Conservation (phyloP, 2,329 filamentous ascomycete species). For the Hypoxylon sp. region DNA sequence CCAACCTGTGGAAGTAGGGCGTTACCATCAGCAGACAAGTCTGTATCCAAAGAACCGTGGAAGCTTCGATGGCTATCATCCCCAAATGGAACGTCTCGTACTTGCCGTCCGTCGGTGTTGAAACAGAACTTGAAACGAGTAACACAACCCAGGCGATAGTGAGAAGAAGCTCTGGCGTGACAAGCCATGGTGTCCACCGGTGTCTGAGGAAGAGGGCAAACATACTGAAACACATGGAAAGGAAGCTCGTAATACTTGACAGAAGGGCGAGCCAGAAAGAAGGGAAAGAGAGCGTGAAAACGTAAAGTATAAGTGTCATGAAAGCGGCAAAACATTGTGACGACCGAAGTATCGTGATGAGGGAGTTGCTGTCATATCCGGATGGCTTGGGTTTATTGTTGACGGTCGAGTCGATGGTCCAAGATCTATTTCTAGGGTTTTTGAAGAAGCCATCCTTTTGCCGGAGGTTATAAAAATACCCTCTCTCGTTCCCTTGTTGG, state of each 20-base stretch:
- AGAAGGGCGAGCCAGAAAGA: slow-evolving; percentile 27
- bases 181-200: slow-evolving; percentile 32
- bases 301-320: slow-evolving; percentile 28
- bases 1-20: slow-evolving; percentile 35
- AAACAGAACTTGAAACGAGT: slow-evolving; percentile 14
- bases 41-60: slow-evolving; percentile 38
- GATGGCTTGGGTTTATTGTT: slow-evolving; percentile 34
- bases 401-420: slow-evolving; percentile 40
- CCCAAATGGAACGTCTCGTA: slow-evolving; percentile 19
- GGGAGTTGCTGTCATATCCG: slow-evolving; percentile 42
- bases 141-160: slow-evolving; percentile 31
- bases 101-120: slow-evolving; percentile 34
- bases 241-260: background rate
- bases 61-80: slow-evolving; percentile 38
- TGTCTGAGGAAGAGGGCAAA: slow-evolving; percentile 36
- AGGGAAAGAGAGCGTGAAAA: slow-evolving; percentile 30
- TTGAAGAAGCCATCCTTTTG: slow-evolving; percentile 34
- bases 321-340: slow-evolving; percentile 34
- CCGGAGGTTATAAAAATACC: slow-evolving; percentile 1
- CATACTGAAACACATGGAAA: slow-evolving; percentile 33
- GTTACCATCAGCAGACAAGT: slow-evolving; percentile 34
- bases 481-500: background rate
- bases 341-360: slow-evolving; percentile 42
- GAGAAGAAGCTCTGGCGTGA: slow-evolving; percentile 32
- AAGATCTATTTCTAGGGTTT: slow-evolving; percentile 32